A percentile compares a stretch with the other conserved stretches of the same genome.
phyloP scores from a whole-genome alignment of 805 yeast genomes.

The Hanseniaspora lachancei region DNA sequence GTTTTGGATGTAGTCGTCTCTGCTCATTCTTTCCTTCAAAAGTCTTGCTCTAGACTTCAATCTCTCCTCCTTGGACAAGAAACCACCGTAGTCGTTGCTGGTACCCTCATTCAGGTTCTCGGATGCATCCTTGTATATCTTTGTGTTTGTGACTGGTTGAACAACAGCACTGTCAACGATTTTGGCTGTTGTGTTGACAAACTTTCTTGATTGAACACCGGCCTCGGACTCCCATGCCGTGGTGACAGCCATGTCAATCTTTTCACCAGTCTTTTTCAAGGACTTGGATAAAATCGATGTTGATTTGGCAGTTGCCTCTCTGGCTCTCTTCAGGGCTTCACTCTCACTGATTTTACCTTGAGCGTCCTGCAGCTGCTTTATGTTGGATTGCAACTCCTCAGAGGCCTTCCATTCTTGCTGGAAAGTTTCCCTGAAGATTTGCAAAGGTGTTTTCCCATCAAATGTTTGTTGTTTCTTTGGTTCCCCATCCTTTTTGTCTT shows the following conservation, averaged over 20 bases:
- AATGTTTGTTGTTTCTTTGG: constrained; percentile 15
- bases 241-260: constrained; percentile 75
- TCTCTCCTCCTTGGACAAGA: constrained; percentile 73
- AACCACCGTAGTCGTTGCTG: constrained; percentile 81
- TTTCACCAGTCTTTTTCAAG: constrained; percentile 81
- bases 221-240: constrained; percentile 95
- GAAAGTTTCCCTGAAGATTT: constrained; percentile 88
- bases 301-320: constrained; percentile 82
- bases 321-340: constrained; percentile 83
- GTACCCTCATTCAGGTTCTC: constrained; percentile 89
- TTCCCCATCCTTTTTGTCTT: not conserved
- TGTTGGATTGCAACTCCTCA: constrained; percentile 76
- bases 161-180: constrained; percentile 70
- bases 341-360: constrained; percentile 89
- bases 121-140: constrained; percentile 75
- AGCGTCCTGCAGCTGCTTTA: constrained; percentile 89
- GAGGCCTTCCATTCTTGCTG: constrained; percentile 82
- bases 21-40: constrained; percentile 43
- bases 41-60: constrained; percentile 47
- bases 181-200: constrained; percentile 71
- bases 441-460: constrained; percentile 56
- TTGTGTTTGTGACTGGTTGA: constrained; percentile 87
- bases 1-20: constrained; percentile 9
- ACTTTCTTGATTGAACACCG: constrained; percentile 75
- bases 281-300: constrained; percentile 59